Conservation (phyloP, 257 asterid species). For the Haberlea rhodopensis region DNA sequence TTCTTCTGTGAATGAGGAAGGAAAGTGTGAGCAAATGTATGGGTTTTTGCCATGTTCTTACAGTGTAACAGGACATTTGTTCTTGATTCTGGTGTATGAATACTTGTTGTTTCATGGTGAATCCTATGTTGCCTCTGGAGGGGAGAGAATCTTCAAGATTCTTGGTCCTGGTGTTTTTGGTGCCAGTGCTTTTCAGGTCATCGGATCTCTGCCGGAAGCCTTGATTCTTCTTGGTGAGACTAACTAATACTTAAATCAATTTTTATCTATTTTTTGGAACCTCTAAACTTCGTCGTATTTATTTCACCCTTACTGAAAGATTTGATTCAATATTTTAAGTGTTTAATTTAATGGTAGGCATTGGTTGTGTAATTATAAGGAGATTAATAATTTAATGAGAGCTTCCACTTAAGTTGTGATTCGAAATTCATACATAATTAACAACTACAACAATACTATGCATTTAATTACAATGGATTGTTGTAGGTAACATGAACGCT, state of each 20-base stretch:
- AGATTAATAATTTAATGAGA: too few species aligned
- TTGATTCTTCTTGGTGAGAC: constrained; percentile 47
- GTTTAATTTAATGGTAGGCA: background rate
- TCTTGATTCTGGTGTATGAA: constrained; percentile 45
- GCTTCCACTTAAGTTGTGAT: too few species aligned
- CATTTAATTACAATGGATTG: too few species aligned
- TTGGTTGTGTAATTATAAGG: too few species aligned
- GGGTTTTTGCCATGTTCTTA: constrained; percentile 51
- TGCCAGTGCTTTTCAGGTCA: constrained; percentile 52
- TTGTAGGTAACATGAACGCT: too few species aligned
- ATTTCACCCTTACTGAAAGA: background rate
- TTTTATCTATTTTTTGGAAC: background rate
- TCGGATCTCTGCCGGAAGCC: constrained; percentile 51
- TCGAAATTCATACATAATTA: too few species aligned
- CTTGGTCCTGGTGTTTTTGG: constrained; percentile 62
- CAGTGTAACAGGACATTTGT: constrained; percentile 36
- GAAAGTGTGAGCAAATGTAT: constrained; percentile 42
- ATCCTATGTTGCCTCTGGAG: constrained; percentile 42
- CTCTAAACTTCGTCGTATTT: too few species aligned
- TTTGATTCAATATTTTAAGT: background rate
- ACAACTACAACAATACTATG: too few species aligned
- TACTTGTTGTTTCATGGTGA: constrained; percentile 46
- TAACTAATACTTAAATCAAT: background rate
- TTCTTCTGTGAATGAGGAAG: constrained; percentile 10
- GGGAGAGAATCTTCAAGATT: constrained; percentile 46